Conservation (phyloP, 208 protist species). For the Balamuthia mandrillaris region DNA sequence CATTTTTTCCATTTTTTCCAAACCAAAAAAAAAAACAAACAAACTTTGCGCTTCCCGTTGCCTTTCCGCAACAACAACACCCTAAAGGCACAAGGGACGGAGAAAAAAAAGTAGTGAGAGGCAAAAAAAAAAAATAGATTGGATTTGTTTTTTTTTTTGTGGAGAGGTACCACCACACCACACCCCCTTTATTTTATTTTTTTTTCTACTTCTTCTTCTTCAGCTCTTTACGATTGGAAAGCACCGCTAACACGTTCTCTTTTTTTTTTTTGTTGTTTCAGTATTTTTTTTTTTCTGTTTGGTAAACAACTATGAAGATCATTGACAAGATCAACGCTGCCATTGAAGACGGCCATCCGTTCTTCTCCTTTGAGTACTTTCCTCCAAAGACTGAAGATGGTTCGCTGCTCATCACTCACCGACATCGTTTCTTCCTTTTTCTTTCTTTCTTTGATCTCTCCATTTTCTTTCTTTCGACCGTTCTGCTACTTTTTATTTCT, state of each 20-base stretch:
- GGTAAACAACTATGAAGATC: constrained; percentile 69
- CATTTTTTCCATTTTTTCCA: neutral
- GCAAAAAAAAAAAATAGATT: too few species aligned
- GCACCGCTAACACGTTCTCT: neutral
- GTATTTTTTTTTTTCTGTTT: constrained; percentile 13
- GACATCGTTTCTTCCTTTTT: neutral
- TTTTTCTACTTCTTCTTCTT: neutral
- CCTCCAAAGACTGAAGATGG: constrained; percentile 86
- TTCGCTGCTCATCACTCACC: neutral
- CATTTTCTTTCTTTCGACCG: too few species aligned
- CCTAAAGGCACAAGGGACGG: too few species aligned
- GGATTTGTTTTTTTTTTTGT: neutral
- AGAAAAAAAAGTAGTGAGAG: too few species aligned
- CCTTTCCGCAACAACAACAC: neutral
- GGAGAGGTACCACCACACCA: neutral
- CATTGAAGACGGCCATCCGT: constrained; percentile 60
- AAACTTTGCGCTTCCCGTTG: neutral
- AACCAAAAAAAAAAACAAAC: neutral
- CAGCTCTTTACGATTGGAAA: neutral
- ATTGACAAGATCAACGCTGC: constrained; percentile 79
- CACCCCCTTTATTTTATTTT: neutral
- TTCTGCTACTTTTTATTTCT: neutral
- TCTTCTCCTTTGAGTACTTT: constrained; percentile 92
- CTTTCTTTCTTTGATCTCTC: too few species aligned
- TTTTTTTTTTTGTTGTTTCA: neutral